A percentile compares a stretch with the other conserved stretches of the same genome.
These are phyloP conservation scores for Bonia amplexicaulis DNA, from an alignment of 176 grass and related monocot species.

Conservation along the genomic window DNA sequence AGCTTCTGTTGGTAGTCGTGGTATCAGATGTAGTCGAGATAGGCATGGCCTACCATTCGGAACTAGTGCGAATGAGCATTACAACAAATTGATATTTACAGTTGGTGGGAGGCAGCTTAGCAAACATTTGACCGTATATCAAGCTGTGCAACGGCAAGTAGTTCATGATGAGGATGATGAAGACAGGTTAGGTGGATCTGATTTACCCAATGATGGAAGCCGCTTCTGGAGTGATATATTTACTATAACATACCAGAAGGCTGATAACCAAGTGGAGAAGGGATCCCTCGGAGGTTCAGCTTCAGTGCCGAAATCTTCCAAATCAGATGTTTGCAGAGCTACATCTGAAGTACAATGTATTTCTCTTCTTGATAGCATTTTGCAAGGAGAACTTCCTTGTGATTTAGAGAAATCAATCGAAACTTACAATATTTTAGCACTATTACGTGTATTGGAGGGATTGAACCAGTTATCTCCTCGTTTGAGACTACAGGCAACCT, in stretches of 20 bases:
- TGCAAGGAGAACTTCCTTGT: constrained; percentile 77
- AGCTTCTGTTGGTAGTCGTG: constrained; percentile 59
- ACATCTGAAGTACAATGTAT: constrained; percentile 6
- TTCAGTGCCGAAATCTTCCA: constrained; percentile 42
- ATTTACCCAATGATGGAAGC: constrained; percentile 65
- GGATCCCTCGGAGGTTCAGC: constrained; percentile 35
- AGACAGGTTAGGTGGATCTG: constrained; percentile 50
- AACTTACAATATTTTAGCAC: constrained; percentile 76
- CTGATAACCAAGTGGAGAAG: constrained; percentile 50
- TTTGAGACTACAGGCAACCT: constrained; percentile 44
- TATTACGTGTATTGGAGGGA: constrained; percentile 65
- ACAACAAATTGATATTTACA: constrained; percentile 70
- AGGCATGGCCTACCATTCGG: constrained; percentile 43
- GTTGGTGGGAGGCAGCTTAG: constrained; percentile 68
- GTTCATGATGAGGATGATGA: constrained; percentile 69
- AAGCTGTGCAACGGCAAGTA: constrained; percentile 71
- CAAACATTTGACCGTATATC: constrained; percentile 85
- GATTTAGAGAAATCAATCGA: constrained; percentile 65
- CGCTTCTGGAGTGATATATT: constrained; percentile 80
- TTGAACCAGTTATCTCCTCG: constrained; percentile 74
- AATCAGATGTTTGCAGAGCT: constrained; percentile 40
- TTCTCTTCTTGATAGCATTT: constrained; percentile 77
- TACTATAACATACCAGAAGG: constrained; percentile 89
- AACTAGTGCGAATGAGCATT: constrained; percentile 35
- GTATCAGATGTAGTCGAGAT: constrained; percentile 65